A percentile compares a stretch with the other conserved stretches of the same genome.
Evolutionary conservation across 2,329 filamentous ascomycete species (phyloP).

Genomic region (Davidsoniella eucalypti): DNA sequence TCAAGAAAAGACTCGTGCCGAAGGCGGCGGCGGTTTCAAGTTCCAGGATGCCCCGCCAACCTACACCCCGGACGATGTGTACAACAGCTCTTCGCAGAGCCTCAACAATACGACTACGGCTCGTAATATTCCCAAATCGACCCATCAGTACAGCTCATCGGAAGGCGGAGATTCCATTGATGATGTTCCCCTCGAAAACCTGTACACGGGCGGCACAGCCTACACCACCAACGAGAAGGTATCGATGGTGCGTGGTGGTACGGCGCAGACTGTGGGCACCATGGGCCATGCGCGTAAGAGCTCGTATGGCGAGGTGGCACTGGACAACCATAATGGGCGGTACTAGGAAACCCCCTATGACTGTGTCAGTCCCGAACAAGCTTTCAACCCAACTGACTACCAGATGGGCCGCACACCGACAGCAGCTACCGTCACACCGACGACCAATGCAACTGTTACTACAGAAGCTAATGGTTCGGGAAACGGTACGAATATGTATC

Average conservation of each 20-base stretch:
- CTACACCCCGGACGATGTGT: conserved; percentile 5
- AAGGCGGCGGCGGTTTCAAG: conserved; percentile 9
- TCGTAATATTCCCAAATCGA: not conserved
- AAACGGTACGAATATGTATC: too few relatives aligned
- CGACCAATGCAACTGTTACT: too few relatives aligned
- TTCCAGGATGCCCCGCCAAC: conserved; percentile 1
- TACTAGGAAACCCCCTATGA: conserved; percentile 2
- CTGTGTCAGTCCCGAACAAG: not conserved
- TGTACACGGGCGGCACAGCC: not conserved
- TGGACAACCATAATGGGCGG: not conserved
- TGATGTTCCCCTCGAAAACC: not conserved
- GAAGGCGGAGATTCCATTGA: not conserved
- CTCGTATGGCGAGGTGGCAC: not conserved
- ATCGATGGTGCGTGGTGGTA: conserved; percentile 1
- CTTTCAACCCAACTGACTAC: not conserved
- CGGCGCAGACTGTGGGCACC: not conserved
- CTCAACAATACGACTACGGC: not conserved
- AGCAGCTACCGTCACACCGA: too few relatives aligned
- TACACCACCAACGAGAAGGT: conserved; percentile 9
- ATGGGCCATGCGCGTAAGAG: not conserved
- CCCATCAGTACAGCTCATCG: too few relatives aligned
- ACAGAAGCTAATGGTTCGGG: too few relatives aligned
- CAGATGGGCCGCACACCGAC: not conserved
- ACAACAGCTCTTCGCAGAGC: not conserved
- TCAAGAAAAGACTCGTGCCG: conserved; percentile 39